Evolutionary conservation across 1,284 basidiomycete genomes (phyloP).

Genomic region (Cryptococcus sp.): DNA sequence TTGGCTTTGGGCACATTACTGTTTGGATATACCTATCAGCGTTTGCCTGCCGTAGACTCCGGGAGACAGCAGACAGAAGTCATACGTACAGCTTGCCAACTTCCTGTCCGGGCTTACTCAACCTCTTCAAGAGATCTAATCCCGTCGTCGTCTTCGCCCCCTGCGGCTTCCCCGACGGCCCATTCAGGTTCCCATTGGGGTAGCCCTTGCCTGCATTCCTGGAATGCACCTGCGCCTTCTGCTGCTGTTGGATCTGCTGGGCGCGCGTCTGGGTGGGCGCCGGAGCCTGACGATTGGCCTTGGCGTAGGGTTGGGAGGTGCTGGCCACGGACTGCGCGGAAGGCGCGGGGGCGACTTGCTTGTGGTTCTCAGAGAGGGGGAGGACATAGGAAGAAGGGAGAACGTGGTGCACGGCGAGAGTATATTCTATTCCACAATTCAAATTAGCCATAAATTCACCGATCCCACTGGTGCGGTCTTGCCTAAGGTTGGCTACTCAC

Average conservation of each 20-base stretch:
- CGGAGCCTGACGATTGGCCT: conserved; percentile 3
- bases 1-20: too few species aligned
- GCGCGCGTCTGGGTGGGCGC: conserved; percentile 1
- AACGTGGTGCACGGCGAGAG: conserved; percentile 40
- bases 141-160: conserved; percentile 15
- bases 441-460: neutral
- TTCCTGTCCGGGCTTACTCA: conserved; percentile 30
- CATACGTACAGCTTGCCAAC: too few species aligned
- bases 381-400: conserved; percentile 28
- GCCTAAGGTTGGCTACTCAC: conserved; percentile 21
- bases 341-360: neutral
- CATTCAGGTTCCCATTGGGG: conserved; percentile 20
- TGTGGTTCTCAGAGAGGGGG: conserved; percentile 10
- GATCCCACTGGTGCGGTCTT: neutral
- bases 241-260: conserved; percentile 7
- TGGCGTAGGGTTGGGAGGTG: conserved; percentile 8
- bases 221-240: neutral
- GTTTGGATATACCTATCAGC: too few species aligned
- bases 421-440: conserved; percentile 21
- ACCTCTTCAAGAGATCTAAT: conserved; percentile 30
- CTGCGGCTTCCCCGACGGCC: neutral
- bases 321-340: conserved; percentile 4
- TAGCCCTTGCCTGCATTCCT: conserved; percentile 13
- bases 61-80: too few species aligned
- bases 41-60: too few species aligned